phyloP scores from a whole-genome alignment of 169 alveolate genomes.

The Plasmodium malariae region DNA sequence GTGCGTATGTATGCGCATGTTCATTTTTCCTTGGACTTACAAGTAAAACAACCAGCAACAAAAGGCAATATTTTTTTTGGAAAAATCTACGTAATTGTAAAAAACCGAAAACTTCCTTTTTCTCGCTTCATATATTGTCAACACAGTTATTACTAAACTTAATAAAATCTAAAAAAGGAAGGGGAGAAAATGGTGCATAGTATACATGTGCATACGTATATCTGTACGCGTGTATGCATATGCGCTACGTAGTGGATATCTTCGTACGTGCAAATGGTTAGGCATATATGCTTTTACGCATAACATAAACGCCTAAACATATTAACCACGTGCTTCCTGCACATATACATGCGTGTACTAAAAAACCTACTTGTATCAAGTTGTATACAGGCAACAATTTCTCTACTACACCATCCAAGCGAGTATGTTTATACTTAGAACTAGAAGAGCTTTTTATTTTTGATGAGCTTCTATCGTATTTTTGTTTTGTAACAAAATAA shows the following conservation, averaged over 20 bases:
- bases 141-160: constrained; percentile 20
- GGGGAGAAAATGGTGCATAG: neutral
- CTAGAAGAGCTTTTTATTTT: constrained; percentile 16
- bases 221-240: neutral
- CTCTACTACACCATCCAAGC: neutral
- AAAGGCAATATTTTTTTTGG: constrained; percentile 42
- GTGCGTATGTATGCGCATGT: too few species aligned
- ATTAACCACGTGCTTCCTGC: too few species aligned
- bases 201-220: neutral
- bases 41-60: constrained; percentile 61
- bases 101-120: constrained; percentile 24
- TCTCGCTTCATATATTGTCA: constrained; percentile 37
- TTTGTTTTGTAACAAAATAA: constrained; percentile 8
- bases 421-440: constrained; percentile 7
- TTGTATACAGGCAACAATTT: constrained; percentile 38
- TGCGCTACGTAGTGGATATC: too few species aligned
- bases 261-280: too few species aligned
- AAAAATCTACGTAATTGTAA: constrained; percentile 35
- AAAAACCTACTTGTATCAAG: constrained; percentile 37
- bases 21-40: constrained; percentile 21
- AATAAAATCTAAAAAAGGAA: constrained; percentile 24
- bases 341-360: too few species aligned
- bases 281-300: too few species aligned
- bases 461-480: constrained; percentile 1
- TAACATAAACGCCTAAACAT: too few species aligned